Evolutionary conservation across 164 flowering plant species (phyloP).

Genomic region (Nymphaea colorata): DNA sequence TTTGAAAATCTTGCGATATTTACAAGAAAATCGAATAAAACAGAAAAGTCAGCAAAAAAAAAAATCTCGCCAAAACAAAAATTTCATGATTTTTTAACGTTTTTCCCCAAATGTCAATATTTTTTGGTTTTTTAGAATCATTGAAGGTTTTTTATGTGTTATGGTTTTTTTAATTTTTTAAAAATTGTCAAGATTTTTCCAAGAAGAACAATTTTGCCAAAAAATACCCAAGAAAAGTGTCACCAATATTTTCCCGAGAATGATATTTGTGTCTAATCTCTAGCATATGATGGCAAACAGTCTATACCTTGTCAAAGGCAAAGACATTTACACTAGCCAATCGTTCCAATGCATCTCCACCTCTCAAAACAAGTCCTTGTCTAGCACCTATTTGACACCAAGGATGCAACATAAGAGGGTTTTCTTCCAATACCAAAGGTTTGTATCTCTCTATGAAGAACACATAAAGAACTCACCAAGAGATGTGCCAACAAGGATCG

Average conservation of each 20-base stretch:
- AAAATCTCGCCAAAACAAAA: too few species aligned
- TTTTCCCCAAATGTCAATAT: too few species aligned
- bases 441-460: too few species aligned
- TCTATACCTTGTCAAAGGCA: slow-evolving; percentile 75
- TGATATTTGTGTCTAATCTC: background rate
- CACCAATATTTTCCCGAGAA: background rate
- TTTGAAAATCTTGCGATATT: too few species aligned
- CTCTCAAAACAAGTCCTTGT: slow-evolving; percentile 89
- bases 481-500: slow-evolving; percentile 91
- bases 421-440: too few species aligned
- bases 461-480: slow-evolving; percentile 42
- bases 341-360: slow-evolving; percentile 93
- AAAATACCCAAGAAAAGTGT: background rate
- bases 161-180: background rate
- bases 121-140: too few species aligned
- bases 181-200: background rate
- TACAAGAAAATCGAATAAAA: too few species aligned
- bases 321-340: slow-evolving; percentile 59
- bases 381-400: slow-evolving; percentile 59
- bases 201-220: background rate
- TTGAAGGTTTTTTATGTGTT: too few species aligned
- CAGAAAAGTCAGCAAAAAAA: too few species aligned
- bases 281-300: too few species aligned
- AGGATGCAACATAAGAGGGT: slow-evolving; percentile 4
- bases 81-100: too few species aligned